These are phyloP conservation scores for Ceratobasidium sp. DNA, from an alignment of 1,284 basidiomycete species.

Conservation along the genomic window DNA sequence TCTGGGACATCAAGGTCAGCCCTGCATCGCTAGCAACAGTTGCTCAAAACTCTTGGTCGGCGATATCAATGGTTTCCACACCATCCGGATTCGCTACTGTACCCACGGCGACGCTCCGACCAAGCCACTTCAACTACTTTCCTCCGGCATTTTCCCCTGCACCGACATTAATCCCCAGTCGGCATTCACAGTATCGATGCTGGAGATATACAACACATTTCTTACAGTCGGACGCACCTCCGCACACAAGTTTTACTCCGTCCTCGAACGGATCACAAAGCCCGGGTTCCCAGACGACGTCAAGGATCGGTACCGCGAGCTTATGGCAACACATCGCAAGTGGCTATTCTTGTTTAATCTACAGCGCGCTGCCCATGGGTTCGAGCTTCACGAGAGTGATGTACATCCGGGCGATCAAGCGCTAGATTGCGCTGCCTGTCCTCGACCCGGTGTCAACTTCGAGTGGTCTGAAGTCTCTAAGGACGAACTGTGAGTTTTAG, in stretches of 20 bases:
- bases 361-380: background rate
- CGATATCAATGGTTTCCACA: slow-evolving; percentile 2
- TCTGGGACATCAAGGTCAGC: background rate
- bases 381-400: slow-evolving; percentile 5
- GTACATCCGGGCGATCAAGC: slow-evolving; percentile 24
- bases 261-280: slow-evolving; percentile 6
- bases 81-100: slow-evolving; percentile 1
- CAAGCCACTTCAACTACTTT: background rate
- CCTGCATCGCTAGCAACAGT: background rate
- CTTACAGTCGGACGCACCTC: slow-evolving; percentile 9
- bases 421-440: slow-evolving; percentile 22
- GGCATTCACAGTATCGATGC: background rate
- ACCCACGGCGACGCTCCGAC: background rate
- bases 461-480: background rate
- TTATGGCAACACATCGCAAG: slow-evolving; percentile 6
- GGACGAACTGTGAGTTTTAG: slow-evolving; percentile 5
- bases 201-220: slow-evolving; percentile 10
- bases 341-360: background rate
- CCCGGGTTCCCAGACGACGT: slow-evolving; percentile 12
- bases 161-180: slow-evolving; percentile 3
- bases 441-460: slow-evolving; percentile 28
- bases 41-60: background rate
- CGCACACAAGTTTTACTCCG: slow-evolving; percentile 23
- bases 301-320: slow-evolving; percentile 34
- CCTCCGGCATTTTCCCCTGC: slow-evolving; percentile 18